phyloP scores from a whole-genome alignment of 345 rosid genomes.

The Punica granatum region DNA sequence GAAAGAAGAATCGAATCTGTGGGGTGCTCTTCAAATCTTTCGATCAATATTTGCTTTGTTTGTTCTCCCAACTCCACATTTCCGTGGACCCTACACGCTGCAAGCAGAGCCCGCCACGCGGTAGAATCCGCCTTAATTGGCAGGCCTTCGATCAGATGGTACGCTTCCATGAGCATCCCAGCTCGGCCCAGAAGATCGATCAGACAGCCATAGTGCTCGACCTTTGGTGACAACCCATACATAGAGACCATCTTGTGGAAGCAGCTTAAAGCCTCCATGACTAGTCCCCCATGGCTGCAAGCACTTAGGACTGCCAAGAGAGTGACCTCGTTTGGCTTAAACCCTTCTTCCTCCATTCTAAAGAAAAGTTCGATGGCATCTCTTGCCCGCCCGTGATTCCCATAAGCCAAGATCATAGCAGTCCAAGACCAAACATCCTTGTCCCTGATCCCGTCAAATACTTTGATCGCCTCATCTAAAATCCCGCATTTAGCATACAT shows the following conservation, averaged over 20 bases:
- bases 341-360: conserved; percentile 43
- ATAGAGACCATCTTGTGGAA: conserved; percentile 46
- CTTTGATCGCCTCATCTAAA: conserved; percentile 35
- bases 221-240: conserved; percentile 31
- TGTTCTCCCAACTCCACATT: conserved; percentile 36
- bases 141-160: conserved; percentile 37
- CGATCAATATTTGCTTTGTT: conserved; percentile 32
- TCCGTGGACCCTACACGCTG: conserved; percentile 60
- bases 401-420: conserved; percentile 49
- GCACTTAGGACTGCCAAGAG: conserved; percentile 56
- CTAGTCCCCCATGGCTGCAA: conserved; percentile 63
- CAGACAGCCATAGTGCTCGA: conserved; percentile 64
- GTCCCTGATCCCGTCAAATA: conserved; percentile 35
- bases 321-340: conserved; percentile 49
- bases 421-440: conserved; percentile 64
- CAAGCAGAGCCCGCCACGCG: conserved; percentile 60
- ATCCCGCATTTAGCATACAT: conserved; percentile 58
- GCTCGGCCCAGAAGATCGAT: conserved; percentile 61
- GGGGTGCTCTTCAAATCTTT: conserved; percentile 36
- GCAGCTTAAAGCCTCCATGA: conserved; percentile 36
- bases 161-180: conserved; percentile 56
- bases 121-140: conserved; percentile 41
- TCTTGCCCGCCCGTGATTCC: conserved; percentile 46
- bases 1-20: conserved; percentile 48
- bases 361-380: conserved; percentile 39